These are phyloP conservation scores for Plasmopara viticola DNA, from an alignment of 352 stramenopile genomes.

Conservation along the genomic window DNA sequence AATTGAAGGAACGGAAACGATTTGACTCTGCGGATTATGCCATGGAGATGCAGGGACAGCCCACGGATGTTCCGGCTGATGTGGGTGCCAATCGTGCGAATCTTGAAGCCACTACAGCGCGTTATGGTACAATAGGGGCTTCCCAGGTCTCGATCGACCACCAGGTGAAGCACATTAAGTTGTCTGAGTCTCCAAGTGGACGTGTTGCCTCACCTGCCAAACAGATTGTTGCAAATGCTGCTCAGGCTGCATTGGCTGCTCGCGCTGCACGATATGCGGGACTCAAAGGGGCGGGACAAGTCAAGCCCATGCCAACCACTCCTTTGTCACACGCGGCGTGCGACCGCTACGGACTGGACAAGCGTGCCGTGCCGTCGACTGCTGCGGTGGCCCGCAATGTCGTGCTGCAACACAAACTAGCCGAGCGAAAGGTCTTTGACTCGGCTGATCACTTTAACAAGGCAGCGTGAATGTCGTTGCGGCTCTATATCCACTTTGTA, in stretches of 20 bases:
- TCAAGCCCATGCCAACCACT: constrained; percentile 1
- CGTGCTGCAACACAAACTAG: constrained; percentile 56
- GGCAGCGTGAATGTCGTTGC: constrained; percentile 17
- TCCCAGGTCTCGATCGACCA: constrained; percentile 36
- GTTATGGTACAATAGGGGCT: constrained; percentile 7
- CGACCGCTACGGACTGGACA: constrained; percentile 23
- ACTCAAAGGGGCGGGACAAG: constrained; percentile 5
- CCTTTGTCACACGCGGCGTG: constrained; percentile 7
- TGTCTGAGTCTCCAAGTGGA: constrained; percentile 37
- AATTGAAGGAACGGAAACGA: constrained; percentile 74
- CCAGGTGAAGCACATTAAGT: constrained; percentile 75
- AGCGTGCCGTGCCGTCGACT: constrained; percentile 16
- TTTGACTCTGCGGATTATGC: constrained; percentile 80
- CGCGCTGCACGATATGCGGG: constrained; percentile 20
- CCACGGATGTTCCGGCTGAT: constrained; percentile 21
- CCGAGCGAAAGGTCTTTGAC: constrained; percentile 71
- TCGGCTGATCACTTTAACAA: constrained; percentile 75
- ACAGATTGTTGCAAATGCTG: constrained; percentile 16
- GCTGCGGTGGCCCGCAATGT: constrained; percentile 55
- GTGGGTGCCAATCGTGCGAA: constrained; percentile 6
- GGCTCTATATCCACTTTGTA: constrained; percentile 1
- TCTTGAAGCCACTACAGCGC: background rate
- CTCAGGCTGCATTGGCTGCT: constrained; percentile 18
- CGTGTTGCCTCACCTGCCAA: constrained; percentile 19
- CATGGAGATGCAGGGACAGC: constrained; percentile 52